Percentiles rank a stretch among this genome's conserved stretches.
Conservation (phyloP, 2,329 filamentous ascomycete genomes). For the Beauveria australis region DNA sequence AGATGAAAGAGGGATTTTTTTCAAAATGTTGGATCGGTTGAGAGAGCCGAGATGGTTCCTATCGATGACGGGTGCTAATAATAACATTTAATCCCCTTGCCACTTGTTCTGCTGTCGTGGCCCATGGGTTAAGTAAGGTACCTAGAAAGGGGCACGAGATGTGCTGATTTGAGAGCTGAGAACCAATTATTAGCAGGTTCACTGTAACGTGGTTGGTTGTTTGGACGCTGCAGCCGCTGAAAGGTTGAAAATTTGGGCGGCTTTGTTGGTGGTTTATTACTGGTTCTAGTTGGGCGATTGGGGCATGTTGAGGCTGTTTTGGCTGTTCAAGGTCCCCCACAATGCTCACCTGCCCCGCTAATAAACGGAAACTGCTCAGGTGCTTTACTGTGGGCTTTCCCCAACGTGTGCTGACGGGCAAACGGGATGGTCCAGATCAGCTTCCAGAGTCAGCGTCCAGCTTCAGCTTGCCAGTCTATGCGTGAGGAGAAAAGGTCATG, state of each 20-base stretch:
- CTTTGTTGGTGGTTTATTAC: not conserved
- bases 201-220: not conserved
- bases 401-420: constrained; percentile 8
- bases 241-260: no score
- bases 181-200: not conserved
- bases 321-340: not conserved
- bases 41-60: not conserved
- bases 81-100: not conserved
- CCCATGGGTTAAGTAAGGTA: not conserved
- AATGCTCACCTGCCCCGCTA: not conserved
- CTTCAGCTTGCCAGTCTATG: no score
- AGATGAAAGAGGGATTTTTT: not conserved
- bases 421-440: not conserved
- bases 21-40: not conserved
- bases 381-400: constrained; percentile 13
- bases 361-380: not conserved
- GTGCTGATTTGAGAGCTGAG: not conserved
- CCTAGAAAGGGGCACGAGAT: not conserved
- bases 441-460: no score
- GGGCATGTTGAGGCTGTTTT: not conserved
- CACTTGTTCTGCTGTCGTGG: not conserved
- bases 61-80: not conserved
- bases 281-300: not conserved
- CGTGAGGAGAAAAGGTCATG: no score
- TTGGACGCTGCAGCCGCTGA: not conserved